Evolutionary conservation across 495 filamentous ascomycete genomes (phyloP).

Genomic region (Lasiosphaeria hispida): DNA sequence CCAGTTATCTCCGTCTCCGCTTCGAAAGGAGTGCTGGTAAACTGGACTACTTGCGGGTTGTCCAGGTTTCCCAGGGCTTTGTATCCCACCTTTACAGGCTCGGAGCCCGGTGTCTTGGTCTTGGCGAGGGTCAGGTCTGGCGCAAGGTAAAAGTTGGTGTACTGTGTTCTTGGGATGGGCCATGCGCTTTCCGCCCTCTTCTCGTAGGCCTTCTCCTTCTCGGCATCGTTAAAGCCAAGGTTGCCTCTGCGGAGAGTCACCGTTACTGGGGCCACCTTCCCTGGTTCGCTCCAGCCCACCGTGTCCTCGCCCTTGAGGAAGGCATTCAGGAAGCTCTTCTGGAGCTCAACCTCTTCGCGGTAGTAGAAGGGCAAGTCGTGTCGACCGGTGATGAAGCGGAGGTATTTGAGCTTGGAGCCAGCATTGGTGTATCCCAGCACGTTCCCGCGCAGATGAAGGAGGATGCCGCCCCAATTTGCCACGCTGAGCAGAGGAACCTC

Average conservation of each 20-base stretch:
- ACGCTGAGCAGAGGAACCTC: conserved; percentile 60
- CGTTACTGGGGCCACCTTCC: conserved; percentile 55
- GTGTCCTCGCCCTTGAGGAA: conserved; percentile 64
- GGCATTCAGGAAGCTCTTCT: conserved; percentile 63
- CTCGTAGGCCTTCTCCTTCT: conserved; percentile 49
- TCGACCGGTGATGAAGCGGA: conserved; percentile 64
- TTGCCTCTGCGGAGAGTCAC: conserved; percentile 60
- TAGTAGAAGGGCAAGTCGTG: conserved; percentile 75
- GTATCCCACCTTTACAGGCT: conserved; percentile 46
- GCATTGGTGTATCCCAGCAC: conserved; percentile 60
- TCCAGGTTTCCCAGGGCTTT: conserved; percentile 53
- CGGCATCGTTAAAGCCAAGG: conserved; percentile 60
- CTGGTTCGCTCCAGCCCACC: conserved; percentile 53
- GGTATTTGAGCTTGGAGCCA: conserved; percentile 60
- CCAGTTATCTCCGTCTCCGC: conserved; percentile 64
- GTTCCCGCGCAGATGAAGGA: conserved; percentile 63
- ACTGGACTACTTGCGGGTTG: conserved; percentile 48
- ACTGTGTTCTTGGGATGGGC: conserved; percentile 62
- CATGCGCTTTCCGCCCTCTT: conserved; percentile 58
- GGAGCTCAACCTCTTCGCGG: conserved; percentile 59
- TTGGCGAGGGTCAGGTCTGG: conserved; percentile 36
- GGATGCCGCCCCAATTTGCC: conserved; percentile 66
- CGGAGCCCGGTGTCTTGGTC: conserved; percentile 14
- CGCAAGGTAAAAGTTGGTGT: conserved; percentile 55
- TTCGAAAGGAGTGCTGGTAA: conserved; percentile 53